Evolutionary conservation across 2,329 filamentous ascomycete genomes (phyloP).

Genomic region (Chalaropsis thielavioides): DNA sequence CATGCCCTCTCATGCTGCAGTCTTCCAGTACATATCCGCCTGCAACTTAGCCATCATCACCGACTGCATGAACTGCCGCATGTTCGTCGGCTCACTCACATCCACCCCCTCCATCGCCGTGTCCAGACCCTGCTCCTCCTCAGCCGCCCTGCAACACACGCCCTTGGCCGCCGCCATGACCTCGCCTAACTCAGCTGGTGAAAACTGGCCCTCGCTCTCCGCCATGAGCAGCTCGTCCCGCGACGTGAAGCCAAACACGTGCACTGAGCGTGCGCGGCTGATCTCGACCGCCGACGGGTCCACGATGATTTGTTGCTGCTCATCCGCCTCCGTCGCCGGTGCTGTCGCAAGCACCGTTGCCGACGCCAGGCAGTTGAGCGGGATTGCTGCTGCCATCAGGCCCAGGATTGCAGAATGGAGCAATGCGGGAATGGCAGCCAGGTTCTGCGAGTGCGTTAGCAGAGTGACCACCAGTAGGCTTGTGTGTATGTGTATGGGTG

Average conservation of each 20-base stretch:
- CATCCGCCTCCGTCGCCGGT: slow-evolving; percentile 27
- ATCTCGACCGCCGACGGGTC: slow-evolving; percentile 51
- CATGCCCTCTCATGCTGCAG: background rate
- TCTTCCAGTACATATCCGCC: slow-evolving; percentile 43
- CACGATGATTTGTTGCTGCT: slow-evolving; percentile 29
- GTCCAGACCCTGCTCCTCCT: slow-evolving; percentile 28
- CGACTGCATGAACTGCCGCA: slow-evolving; percentile 48
- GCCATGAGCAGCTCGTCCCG: slow-evolving; percentile 57
- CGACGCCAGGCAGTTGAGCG: slow-evolving; percentile 58
- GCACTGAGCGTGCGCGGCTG: slow-evolving; percentile 51
- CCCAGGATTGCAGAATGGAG: slow-evolving; percentile 66
- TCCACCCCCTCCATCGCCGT: slow-evolving; percentile 33
- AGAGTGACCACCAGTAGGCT: slow-evolving; percentile 2
- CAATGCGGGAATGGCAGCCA: slow-evolving; percentile 66
- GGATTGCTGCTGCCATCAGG: slow-evolving; percentile 68
- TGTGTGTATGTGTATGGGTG: background rate
- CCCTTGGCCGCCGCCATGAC: slow-evolving; percentile 49
- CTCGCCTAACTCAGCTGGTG: slow-evolving; percentile 58
- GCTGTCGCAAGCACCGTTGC: slow-evolving; percentile 48
- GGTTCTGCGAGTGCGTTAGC: slow-evolving; percentile 38
- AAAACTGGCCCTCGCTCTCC: slow-evolving; percentile 71
- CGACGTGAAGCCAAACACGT: slow-evolving; percentile 73
- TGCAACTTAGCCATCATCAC: slow-evolving; percentile 42
- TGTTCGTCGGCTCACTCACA: slow-evolving; percentile 30
- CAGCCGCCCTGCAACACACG: slow-evolving; percentile 42